A percentile compares a stretch with the other conserved stretches of the same genome.
These are phyloP conservation scores for Candida ovalis DNA, from an alignment of 805 yeast genomes.

Conservation along the genomic window DNA sequence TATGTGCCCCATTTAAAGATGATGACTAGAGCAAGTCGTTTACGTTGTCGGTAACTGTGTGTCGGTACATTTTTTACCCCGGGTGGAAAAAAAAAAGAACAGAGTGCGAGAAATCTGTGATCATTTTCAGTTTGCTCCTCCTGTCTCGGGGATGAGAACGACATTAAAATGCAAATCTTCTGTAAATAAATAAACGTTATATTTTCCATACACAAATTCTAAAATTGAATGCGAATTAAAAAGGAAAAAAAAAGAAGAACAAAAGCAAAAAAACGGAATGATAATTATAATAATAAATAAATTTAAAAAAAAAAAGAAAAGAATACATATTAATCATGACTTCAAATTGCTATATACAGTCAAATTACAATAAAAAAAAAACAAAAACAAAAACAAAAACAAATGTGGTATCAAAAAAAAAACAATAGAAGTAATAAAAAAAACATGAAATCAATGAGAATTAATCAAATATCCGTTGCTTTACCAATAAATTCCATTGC, in stretches of 20 bases:
- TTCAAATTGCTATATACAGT: not conserved
- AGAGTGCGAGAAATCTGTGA: not conserved
- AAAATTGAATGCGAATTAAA: no score
- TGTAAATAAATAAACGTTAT: no score
- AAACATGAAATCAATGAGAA: no score
- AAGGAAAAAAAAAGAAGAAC: no score
- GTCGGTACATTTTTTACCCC: not conserved
- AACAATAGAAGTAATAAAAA: no score
- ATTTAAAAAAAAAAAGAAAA: not conserved
- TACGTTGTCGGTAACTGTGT: not conserved
- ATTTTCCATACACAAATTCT: no score
- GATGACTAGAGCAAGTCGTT: not conserved
- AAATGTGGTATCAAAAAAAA: not conserved
- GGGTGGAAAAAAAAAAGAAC: not conserved
- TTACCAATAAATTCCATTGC: slow-evolving; percentile 62
- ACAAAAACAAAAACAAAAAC: not conserved
- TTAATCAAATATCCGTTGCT: slow-evolving; percentile 7
- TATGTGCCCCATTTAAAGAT: slow-evolving; percentile 4
- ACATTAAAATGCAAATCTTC: no score
- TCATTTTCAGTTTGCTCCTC: no score
- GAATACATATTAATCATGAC: not conserved
- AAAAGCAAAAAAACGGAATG: no score
- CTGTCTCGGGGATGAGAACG: no score
- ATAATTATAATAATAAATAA: not conserved
- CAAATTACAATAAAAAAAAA: not conserved